phyloP scores from a whole-genome alignment of 2,329 filamentous ascomycete genomes.

The Calonectria montana region DNA sequence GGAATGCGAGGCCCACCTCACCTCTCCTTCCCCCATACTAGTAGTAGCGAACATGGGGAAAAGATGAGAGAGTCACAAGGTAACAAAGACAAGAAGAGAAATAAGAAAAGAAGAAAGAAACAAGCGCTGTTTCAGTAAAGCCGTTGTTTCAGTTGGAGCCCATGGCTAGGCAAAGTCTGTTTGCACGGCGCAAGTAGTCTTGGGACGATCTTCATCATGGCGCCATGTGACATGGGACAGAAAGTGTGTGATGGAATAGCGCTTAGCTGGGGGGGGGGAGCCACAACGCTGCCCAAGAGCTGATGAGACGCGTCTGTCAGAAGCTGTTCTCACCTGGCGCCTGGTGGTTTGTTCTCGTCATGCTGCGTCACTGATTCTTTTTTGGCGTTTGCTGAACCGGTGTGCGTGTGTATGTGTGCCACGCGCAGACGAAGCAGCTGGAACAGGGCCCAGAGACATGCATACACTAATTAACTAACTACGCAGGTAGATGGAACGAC shows the following conservation, averaged over 20 bases:
- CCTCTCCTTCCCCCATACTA: too few relatives aligned
- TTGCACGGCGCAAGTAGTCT: background rate
- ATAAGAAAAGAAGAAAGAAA: background rate
- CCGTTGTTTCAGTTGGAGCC: conserved; percentile 14
- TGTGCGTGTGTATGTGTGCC: background rate
- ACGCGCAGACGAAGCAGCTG: background rate
- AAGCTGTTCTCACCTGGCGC: too few relatives aligned
- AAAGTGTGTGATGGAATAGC: background rate
- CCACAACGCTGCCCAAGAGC: background rate
- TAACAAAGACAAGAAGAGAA: background rate
- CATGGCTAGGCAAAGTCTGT: background rate
- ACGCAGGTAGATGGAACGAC: too few relatives aligned
- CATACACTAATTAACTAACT: too few relatives aligned
- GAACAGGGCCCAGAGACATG: too few relatives aligned
- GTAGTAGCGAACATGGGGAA: background rate
- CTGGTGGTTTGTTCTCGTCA: background rate
- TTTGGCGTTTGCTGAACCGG: background rate
- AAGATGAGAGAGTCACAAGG: background rate
- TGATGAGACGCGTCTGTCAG: too few relatives aligned
- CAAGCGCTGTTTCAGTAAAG: conserved; percentile 2
- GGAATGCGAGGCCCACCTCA: background rate
- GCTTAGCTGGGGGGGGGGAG: background rate
- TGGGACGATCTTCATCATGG: conserved; percentile 17
- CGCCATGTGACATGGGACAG: background rate
- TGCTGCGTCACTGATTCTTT: background rate